Evolutionary conservation across 176 grass and related monocot species (phyloP).

Genomic region (Puccinellia tenuiflora): DNA sequence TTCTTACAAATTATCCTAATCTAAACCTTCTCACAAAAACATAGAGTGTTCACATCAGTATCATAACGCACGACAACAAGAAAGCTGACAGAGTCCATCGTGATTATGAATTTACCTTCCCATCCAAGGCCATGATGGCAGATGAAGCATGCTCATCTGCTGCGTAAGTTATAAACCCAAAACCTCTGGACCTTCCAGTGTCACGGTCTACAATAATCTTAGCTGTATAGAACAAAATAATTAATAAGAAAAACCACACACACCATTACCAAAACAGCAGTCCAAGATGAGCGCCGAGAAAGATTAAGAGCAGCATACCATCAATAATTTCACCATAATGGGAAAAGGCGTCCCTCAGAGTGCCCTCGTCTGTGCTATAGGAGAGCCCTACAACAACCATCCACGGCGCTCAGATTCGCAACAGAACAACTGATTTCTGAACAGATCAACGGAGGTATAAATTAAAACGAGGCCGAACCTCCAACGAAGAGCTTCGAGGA

Average conservation of each 20-base stretch:
- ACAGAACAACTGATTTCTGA: not conserved
- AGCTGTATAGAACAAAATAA: conserved; percentile 44
- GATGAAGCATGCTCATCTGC: conserved; percentile 72
- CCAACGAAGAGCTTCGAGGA: conserved; percentile 88
- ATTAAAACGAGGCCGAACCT: conserved; percentile 33
- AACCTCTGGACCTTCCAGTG: conserved; percentile 89
- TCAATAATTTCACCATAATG: conserved; percentile 79
- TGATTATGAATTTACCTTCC: conserved; percentile 40
- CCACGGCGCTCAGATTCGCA: not conserved
- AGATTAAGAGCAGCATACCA: conserved; percentile 21
- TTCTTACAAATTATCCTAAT: not conserved
- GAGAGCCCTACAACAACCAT: conserved; percentile 58
- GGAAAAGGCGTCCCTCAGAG: conserved; percentile 51
- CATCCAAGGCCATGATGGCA: conserved; percentile 82
- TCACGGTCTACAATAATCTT: conserved; percentile 73
- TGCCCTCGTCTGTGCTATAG: conserved; percentile 55
- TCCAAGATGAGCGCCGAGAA: not conserved
- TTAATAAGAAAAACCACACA: not conserved
- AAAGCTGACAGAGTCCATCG: not conserved
- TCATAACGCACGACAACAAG: not conserved
- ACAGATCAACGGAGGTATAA: not conserved
- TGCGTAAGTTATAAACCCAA: conserved; percentile 86
- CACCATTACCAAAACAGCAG: not conserved
- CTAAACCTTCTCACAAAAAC: not conserved
- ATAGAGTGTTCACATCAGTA: not conserved